A percentile compares a stretch with the other conserved stretches of the same genome.
Evolutionary conservation across 352 stramenopile species (phyloP).

Genomic region (Halophytophthora batemanensis): DNA sequence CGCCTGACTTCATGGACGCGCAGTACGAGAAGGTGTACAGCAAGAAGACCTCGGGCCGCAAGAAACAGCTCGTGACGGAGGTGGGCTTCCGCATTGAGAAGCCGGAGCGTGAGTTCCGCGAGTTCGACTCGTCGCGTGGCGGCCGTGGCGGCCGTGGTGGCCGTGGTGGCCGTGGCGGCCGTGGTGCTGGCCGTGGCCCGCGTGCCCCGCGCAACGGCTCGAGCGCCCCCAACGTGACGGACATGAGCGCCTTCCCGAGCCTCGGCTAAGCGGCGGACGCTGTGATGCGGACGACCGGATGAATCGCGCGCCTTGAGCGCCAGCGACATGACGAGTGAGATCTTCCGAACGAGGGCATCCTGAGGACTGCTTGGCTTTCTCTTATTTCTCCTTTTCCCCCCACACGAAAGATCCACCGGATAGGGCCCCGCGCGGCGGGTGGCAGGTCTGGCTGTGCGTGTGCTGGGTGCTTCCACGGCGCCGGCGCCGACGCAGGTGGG

Average conservation of each 20-base stretch:
- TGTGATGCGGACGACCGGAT: slow-evolving; percentile 18
- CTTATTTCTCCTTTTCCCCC: slow-evolving; percentile 54
- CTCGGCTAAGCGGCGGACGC: slow-evolving; percentile 57
- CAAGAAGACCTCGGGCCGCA: slow-evolving; percentile 93
- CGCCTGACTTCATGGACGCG: slow-evolving; percentile 83
- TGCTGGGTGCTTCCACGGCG: slow-evolving; percentile 24
- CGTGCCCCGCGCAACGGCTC: slow-evolving; percentile 13
- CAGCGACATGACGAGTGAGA: slow-evolving; percentile 58
- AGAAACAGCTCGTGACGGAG: slow-evolving; percentile 90
- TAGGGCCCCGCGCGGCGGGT: slow-evolving; percentile 50
- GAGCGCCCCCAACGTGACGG: slow-evolving; percentile 65
- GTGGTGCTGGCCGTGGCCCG: slow-evolving; percentile 20
- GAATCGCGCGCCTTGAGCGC: slow-evolving; percentile 31
- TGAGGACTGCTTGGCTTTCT: slow-evolving; percentile 38
- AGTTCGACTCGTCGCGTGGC: slow-evolving; percentile 46
- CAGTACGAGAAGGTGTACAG: slow-evolving; percentile 94
- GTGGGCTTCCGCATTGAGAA: slow-evolving; percentile 78
- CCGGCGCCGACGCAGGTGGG: slow-evolving; percentile 13
- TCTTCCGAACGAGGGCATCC: slow-evolving; percentile 39
- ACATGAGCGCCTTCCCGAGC: slow-evolving; percentile 84
- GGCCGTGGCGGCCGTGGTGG: slow-evolving; percentile 44
- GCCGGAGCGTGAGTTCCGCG: slow-evolving; percentile 66
- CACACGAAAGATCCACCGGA: slow-evolving; percentile 55
- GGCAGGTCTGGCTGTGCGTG: slow-evolving; percentile 33
- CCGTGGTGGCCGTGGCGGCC: slow-evolving; percentile 54